Conservation (phyloP, 768 basidiomycete species). For the Fibroporia radiculosa region DNA sequence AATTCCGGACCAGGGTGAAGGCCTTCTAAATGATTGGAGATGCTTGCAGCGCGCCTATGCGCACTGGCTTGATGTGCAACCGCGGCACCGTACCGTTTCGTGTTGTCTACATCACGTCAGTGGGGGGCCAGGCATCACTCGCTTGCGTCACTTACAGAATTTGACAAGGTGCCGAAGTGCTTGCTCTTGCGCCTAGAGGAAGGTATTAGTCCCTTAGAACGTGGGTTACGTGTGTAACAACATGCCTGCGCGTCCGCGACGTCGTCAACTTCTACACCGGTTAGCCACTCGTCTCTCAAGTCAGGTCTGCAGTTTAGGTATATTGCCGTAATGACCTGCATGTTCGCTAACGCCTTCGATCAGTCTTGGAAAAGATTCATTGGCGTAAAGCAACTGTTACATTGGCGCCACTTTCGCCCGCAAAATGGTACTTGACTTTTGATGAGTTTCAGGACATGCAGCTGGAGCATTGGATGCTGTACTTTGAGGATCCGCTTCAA, state of each 20-base stretch:
- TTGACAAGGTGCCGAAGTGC: constrained; percentile 89
- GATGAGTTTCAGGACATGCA: constrained; percentile 93
- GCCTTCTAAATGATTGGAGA: constrained; percentile 76
- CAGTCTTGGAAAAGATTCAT: too few species aligned
- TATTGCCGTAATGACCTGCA: constrained; percentile 99
- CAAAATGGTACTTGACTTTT: constrained; percentile 99
- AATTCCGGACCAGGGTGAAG: constrained; percentile 69
- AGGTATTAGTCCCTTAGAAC: background rate
- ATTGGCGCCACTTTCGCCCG: constrained; percentile 96
- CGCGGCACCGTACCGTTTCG: constrained; percentile 72
- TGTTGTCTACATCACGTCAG: constrained; percentile 58
- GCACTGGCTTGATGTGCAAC: constrained; percentile 43
- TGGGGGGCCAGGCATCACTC: background rate
- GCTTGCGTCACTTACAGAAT: constrained; percentile 59
- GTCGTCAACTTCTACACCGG: constrained; percentile 87
- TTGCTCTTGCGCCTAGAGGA: constrained; percentile 80
- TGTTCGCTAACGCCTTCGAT: constrained; percentile 72
- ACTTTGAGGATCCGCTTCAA: constrained; percentile 92
- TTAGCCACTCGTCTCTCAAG: constrained; percentile 95
- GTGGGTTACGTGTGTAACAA: too few species aligned
- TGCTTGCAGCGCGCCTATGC: constrained; percentile 77
- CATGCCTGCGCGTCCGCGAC: constrained; percentile 82
- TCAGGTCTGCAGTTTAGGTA: constrained; percentile 97
- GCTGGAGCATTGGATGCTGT: constrained; percentile 87
- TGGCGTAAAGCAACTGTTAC: constrained; percentile 31